A percentile compares a stretch with the other conserved stretches of the same genome.
phyloP scores from a whole-genome alignment of 306 rosid species.

The Carpinus fangiana region DNA sequence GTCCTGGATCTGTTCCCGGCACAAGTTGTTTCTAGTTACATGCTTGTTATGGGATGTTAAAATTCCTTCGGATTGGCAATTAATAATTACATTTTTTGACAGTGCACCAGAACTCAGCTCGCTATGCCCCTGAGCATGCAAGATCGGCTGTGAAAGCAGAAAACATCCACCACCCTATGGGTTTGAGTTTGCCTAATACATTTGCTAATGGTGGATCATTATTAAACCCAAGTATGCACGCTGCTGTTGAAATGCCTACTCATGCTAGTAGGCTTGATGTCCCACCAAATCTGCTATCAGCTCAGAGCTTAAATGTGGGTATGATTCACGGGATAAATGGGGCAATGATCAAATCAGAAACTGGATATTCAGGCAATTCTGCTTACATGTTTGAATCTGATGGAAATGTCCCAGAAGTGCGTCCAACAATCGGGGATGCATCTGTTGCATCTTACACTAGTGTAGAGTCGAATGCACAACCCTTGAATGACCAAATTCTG shows the following conservation, averaged over 20 bases:
- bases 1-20: not conserved
- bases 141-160: conserved; percentile 64
- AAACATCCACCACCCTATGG: conserved; percentile 59
- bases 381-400: conserved; percentile 63
- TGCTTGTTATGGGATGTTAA: conserved; percentile 1
- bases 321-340: conserved; percentile 77
- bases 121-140: conserved; percentile 57
- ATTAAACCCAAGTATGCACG: conserved; percentile 59
- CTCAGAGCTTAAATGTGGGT: conserved; percentile 62
- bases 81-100: conserved; percentile 23
- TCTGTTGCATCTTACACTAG: conserved; percentile 57
- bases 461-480: conserved; percentile 55
- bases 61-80: not conserved
- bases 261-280: conserved; percentile 61
- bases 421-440: conserved; percentile 62
- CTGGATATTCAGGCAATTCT: conserved; percentile 66
- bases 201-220: conserved; percentile 71
- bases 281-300: conserved; percentile 51
- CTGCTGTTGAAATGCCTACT: conserved; percentile 53
- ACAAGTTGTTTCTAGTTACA: not conserved
- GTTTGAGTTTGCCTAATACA: conserved; percentile 54
- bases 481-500: conserved; percentile 56
- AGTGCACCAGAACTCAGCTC: conserved; percentile 68
- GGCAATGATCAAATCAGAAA: conserved; percentile 70
- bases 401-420: conserved; percentile 58